Percentiles rank a stretch among this genome's conserved stretches.
Conservation (phyloP, 2,329 filamentous ascomycete genomes). For the Madurella mycetomatis region DNA sequence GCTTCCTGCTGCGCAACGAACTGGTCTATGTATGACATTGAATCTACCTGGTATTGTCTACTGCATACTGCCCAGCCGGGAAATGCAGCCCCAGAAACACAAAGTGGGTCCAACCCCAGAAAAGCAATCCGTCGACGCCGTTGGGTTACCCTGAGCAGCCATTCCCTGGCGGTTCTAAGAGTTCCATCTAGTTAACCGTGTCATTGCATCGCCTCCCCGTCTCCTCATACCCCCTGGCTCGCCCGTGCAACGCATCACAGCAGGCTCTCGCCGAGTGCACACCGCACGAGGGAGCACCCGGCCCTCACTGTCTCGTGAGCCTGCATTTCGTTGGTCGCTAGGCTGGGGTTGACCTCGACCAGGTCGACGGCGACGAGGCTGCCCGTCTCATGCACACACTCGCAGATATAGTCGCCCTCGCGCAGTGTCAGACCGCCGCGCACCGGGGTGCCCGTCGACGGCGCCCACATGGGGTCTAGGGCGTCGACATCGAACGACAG, state of each 20-base stretch:
- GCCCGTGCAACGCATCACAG: conserved; percentile 49
- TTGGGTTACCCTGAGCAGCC: no score
- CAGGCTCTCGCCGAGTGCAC: conserved; percentile 86
- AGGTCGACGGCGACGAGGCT: conserved; percentile 75
- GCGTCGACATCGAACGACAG: conserved; percentile 97
- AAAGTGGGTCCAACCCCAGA: no score
- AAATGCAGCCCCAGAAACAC: no score
- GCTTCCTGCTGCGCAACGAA: no score
- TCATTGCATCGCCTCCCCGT: not conserved
- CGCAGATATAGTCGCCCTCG: conserved; percentile 96
- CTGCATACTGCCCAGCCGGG: no score
- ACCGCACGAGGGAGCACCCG: conserved; percentile 85
- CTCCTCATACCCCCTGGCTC: not conserved
- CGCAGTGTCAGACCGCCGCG: conserved; percentile 87
- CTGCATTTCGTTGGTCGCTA: conserved; percentile 58
- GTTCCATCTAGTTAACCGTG: not conserved
- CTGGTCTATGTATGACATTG: no score
- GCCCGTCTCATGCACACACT: conserved; percentile 75
- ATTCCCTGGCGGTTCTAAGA: no score
- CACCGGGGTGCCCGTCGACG: conserved; percentile 91
- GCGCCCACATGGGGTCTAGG: conserved; percentile 92
- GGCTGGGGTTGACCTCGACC: conserved; percentile 74
- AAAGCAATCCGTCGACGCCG: no score
- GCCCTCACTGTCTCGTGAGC: conserved; percentile 84
- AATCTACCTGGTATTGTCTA: no score